phyloP scores from a whole-genome alignment of 2,329 filamentous ascomycete genomes.

The Penicillium sp. region DNA sequence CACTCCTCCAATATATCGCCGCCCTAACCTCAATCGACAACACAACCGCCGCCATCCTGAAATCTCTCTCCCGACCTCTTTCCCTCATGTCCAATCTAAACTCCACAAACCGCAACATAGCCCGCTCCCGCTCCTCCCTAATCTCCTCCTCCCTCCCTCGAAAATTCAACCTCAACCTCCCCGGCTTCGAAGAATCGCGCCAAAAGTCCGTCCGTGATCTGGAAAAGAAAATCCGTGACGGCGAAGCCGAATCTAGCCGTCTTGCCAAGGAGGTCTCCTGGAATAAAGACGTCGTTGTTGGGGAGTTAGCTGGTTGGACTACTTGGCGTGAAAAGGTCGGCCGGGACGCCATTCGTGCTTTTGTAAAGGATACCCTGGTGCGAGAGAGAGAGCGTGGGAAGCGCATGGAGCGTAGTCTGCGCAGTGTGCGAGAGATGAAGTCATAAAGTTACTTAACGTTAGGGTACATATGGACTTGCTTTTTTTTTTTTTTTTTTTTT shows the following conservation, averaged over 20 bases:
- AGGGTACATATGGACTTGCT: no score
- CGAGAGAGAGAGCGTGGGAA: constrained; percentile 78
- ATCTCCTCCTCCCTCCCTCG: constrained; percentile 58
- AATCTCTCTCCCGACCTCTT: constrained; percentile 77
- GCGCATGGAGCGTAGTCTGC: constrained; percentile 77
- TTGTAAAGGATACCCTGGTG: constrained; percentile 78
- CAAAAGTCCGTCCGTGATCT: constrained; percentile 82
- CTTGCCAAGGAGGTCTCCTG: constrained; percentile 84
- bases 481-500: no score
- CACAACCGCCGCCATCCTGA: constrained; percentile 80
- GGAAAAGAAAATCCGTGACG: constrained; percentile 75
- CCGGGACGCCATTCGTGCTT: constrained; percentile 71
- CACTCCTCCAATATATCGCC: constrained; percentile 73
- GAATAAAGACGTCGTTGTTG: constrained; percentile 90
- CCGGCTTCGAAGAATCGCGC: constrained; percentile 78
- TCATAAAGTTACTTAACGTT: constrained; percentile 8
- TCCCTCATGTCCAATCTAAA: constrained; percentile 77
- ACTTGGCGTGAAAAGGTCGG: constrained; percentile 82
- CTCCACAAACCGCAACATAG: constrained; percentile 73
- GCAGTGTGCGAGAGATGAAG: constrained; percentile 56
- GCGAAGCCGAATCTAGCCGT: constrained; percentile 70
- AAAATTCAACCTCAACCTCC: constrained; percentile 52
- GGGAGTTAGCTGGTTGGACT: constrained; percentile 92
- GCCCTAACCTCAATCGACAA: constrained; percentile 79
- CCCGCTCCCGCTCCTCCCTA: constrained; percentile 77